Conservation (phyloP, 345 rosid genomes). For the Rubroshorea leprosula region DNA sequence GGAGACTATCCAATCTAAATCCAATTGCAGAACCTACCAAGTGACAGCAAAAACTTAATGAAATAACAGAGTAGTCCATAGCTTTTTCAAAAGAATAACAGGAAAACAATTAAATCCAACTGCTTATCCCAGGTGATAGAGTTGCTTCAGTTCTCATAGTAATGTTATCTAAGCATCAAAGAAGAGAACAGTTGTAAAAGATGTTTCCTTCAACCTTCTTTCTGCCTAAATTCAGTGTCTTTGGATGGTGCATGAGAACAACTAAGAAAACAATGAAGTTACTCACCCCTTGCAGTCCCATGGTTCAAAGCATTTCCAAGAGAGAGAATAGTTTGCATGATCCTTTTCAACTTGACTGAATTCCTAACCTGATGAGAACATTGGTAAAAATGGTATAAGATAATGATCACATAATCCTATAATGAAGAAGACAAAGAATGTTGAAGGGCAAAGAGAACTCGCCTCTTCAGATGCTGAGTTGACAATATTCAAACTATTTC, state of each 20-base stretch:
- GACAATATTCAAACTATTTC: slow-evolving; percentile 48
- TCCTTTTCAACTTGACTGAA: slow-evolving; percentile 65
- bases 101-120: no score
- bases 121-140: no score
- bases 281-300: slow-evolving; percentile 89
- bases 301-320: slow-evolving; percentile 86
- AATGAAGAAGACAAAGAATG: slow-evolving; percentile 13
- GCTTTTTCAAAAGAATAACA: neutral
- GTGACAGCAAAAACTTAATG: neutral
- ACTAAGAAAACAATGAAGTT: slow-evolving; percentile 1
- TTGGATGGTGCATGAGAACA: neutral
- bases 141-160: no score
- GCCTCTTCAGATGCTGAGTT: slow-evolving; percentile 71
- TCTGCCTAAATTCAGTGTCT: neutral
- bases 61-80: neutral
- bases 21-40: neutral
- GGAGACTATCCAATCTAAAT: slow-evolving; percentile 52
- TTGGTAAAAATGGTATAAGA: slow-evolving; percentile 11
- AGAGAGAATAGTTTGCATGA: slow-evolving; percentile 83
- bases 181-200: slow-evolving; percentile 8
- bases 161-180: neutral
- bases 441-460: slow-evolving; percentile 26
- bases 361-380: slow-evolving; percentile 50
- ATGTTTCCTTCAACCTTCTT: neutral
- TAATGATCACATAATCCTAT: slow-evolving; percentile 7